phyloP scores from a whole-genome alignment of 352 stramenopile genomes.

The Phytophthora tentaculata region DNA sequence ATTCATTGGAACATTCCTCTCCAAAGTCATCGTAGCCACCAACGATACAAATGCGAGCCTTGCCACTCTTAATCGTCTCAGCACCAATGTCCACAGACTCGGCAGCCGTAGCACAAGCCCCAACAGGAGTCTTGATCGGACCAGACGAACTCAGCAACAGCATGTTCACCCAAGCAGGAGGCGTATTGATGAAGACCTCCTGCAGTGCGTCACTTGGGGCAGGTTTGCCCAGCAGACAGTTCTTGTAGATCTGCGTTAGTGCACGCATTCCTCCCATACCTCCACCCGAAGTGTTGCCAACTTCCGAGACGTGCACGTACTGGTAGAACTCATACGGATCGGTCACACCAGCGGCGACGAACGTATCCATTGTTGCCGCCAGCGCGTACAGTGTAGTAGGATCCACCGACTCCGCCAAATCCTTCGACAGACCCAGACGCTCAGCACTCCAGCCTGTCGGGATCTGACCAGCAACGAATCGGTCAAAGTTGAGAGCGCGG shows the following conservation, averaged over 20 bases:
- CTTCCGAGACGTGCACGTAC: constrained; percentile 89
- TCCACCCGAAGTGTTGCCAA: constrained; percentile 88
- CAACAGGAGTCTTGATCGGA: constrained; percentile 90
- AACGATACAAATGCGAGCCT: constrained; percentile 86
- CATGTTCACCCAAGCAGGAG: constrained; percentile 92
- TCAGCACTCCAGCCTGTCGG: constrained; percentile 88
- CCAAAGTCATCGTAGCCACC: constrained; percentile 90
- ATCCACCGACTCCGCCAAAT: constrained; percentile 85
- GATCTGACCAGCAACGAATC: constrained; percentile 91
- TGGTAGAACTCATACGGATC: constrained; percentile 93
- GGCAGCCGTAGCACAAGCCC: constrained; percentile 84
- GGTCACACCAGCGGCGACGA: constrained; percentile 81
- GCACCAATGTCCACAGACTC: constrained; percentile 90
- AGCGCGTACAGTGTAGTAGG: constrained; percentile 81
- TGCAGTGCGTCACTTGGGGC: constrained; percentile 83
- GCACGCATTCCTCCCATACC: constrained; percentile 85
- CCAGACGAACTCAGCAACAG: constrained; percentile 85
- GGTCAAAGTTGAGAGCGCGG: constrained; percentile 81
- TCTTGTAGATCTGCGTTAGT: constrained; percentile 79
- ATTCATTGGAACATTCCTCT: constrained; percentile 86
- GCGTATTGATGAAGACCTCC: constrained; percentile 91
- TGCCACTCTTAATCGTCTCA: constrained; percentile 89
- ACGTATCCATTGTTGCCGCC: constrained; percentile 80
- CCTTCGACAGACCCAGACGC: constrained; percentile 80
- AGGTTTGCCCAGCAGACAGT: constrained; percentile 71